Evolutionary conservation across 345 rosid genomes (phyloP).

Genomic region (Durio zibethinus): DNA sequence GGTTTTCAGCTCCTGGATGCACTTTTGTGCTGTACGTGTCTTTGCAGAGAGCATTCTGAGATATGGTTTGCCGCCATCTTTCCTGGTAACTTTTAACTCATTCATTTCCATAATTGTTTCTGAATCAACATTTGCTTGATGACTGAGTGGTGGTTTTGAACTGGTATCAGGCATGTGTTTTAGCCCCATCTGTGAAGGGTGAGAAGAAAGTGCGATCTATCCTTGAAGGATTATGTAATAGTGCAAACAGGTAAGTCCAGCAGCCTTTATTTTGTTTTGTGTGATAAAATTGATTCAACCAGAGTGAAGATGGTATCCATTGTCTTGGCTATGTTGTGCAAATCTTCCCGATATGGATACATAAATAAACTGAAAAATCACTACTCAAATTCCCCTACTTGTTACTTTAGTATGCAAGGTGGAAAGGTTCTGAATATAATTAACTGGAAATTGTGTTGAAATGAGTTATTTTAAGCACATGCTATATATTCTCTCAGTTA

Average conservation of each 20-base stretch:
- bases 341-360: background rate
- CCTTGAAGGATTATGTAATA: conserved; percentile 75
- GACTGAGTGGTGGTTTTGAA: conserved; percentile 18
- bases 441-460: background rate
- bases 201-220: conserved; percentile 95
- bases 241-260: conserved; percentile 67
- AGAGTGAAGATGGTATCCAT: background rate
- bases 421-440: background rate
- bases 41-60: conserved; percentile 96
- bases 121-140: conserved; percentile 4
- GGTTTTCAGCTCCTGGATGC: conserved; percentile 99
- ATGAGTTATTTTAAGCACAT: background rate
- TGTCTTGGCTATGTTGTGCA: background rate
- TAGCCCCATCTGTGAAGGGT: conserved; percentile 71
- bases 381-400: background rate
- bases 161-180: conserved; percentile 71
- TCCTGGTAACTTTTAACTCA: conserved; percentile 61
- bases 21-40: conserved; percentile 94
- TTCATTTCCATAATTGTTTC: background rate
- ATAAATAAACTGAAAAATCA: background rate
- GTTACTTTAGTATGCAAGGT: background rate
- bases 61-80: conserved; percentile 95
- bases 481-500: background rate
- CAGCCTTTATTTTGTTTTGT: background rate
- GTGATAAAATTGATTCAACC: background rate